A percentile compares a stretch with the other conserved stretches of the same genome.
These are phyloP conservation scores for Suillus sp. DNA, from an alignment of 768 basidiomycete species.

Conservation along the genomic window DNA sequence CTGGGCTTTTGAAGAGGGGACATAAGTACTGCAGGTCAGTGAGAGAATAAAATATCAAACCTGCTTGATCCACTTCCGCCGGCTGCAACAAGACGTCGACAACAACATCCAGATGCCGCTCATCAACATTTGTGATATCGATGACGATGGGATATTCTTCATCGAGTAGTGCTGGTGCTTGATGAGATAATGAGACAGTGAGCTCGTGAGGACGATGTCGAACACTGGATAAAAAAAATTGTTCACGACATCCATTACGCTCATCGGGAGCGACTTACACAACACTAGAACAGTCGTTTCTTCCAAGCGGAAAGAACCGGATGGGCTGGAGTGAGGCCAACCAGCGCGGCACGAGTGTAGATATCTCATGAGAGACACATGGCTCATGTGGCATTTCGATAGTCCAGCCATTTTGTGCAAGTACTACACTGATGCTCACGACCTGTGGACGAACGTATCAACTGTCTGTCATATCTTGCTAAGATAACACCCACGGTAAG, in stretches of 20 bases:
- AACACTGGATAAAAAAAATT: conserved; percentile 43
- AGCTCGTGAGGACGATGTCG: conserved; percentile 65
- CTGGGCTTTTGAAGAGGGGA: conserved; percentile 45
- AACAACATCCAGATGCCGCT: conserved; percentile 63
- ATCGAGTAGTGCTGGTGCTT: conserved; percentile 73
- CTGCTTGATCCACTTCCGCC: conserved; percentile 69
- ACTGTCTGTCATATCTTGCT: conserved; percentile 6
- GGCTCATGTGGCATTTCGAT: conserved; percentile 62
- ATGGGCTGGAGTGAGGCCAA: conserved; percentile 55
- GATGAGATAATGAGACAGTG: conserved; percentile 55
- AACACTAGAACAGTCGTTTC: conserved; percentile 48
- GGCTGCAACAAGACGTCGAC: conserved; percentile 83
- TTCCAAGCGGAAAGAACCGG: conserved; percentile 52
- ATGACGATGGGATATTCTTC: conserved; percentile 79
- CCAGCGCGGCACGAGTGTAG: conserved; percentile 48
- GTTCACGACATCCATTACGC: conserved; percentile 5
- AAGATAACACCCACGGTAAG: conserved; percentile 50
- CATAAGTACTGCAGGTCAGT: neutral
- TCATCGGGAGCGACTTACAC: conserved; percentile 40
- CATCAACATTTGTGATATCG: conserved; percentile 71
- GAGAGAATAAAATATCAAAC: conserved; percentile 40
- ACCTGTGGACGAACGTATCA: conserved; percentile 19
- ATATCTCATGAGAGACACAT: conserved; percentile 37
- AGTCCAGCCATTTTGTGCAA: conserved; percentile 67
- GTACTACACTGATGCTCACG: conserved; percentile 51